Conservation (phyloP, 352 stramenopile genomes). For the Phytophthora constricta region DNA sequence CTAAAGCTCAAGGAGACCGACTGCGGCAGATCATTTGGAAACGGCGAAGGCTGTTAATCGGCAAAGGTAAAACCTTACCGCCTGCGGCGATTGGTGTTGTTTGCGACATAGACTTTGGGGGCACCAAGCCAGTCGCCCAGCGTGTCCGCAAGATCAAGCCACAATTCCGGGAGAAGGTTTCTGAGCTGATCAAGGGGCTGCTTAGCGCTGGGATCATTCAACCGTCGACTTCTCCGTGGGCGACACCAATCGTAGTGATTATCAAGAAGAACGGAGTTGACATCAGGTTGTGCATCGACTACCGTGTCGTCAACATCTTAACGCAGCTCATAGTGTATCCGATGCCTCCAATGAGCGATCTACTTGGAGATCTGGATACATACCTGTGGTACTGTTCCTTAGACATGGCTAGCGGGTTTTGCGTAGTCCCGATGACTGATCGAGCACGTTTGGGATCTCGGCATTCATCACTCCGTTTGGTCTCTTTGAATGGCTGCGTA, state of each 20-base stretch:
- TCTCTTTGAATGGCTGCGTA: constrained; percentile 30
- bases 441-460: constrained; percentile 18
- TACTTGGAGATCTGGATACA: constrained; percentile 19
- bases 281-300: constrained; percentile 31
- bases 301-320: constrained; percentile 8
- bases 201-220: constrained; percentile 19
- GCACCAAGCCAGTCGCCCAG: constrained; percentile 15
- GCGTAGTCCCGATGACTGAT: constrained; percentile 27
- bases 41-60: constrained; percentile 8
- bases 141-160: constrained; percentile 2
- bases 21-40: constrained; percentile 9
- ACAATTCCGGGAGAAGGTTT: constrained; percentile 21
- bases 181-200: constrained; percentile 16
- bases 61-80: constrained; percentile 18
- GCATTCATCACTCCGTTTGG: constrained; percentile 33
- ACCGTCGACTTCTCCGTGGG: constrained; percentile 16
- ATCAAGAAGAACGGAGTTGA: constrained; percentile 31
- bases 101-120: constrained; percentile 23
- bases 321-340: constrained; percentile 29
- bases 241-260: constrained; percentile 28
- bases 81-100: constrained; percentile 5
- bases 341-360: constrained; percentile 26
- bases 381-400: constrained; percentile 29
- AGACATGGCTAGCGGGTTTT: constrained; percentile 34
- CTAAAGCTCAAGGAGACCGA: not conserved